Evolutionary conservation across 192 early-diverging fungal genomes (phyloP), one percentile per base, ranked within the genome.

Genomic region (Entomortierella chlamydospora): DNA sequence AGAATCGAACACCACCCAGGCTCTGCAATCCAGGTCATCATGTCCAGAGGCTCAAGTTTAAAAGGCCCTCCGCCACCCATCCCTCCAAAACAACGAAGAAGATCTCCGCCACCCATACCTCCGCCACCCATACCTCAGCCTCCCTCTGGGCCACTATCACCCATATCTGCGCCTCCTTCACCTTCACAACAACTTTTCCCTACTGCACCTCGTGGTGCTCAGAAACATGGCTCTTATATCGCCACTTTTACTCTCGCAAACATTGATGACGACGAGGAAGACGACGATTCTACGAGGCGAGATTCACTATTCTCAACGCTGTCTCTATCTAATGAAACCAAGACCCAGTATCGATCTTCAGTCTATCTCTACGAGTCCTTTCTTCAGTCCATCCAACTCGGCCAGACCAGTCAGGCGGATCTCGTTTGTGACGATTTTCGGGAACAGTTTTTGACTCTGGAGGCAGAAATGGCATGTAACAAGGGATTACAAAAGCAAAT

Each of bases 341-440:
- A 51, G 29, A 33, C 22, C 1, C 26, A 57, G 4, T 68, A 50
- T 33, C 30, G 66, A 29, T 49, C 57, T 1, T 45, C 68, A 22
- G 49, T 70, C 25, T 30, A 29, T n/a, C 28, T 70, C 29, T 70
- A 70, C 37, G 68, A 70, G n/a, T 53, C 33, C 25, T 70, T 55
- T 31, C 13, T 70, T 4, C 30, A 55, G 3, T 39, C 58, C 2
- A 55, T 62, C 25, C 52, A 43, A 25, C 31, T n/a, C 20, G 69
- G 69, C 17, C 52, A 62, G 20, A 62, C 29, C 15, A 28, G 23
- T 18, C 51, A 62, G 34, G 60, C 69, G 4, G 43, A 56, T 23
- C 17, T 56, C 13, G 30, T 56, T 25, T 20, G 56, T 23, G 30
- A 62, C 52, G 58, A 71, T 23, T 71, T 71, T 45, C 42, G 52